A percentile compares a stretch with the other conserved stretches of the same genome.
phyloP scores from a whole-genome alignment of 371 early-diverging fungal species.

The Mucor saturninus region DNA sequence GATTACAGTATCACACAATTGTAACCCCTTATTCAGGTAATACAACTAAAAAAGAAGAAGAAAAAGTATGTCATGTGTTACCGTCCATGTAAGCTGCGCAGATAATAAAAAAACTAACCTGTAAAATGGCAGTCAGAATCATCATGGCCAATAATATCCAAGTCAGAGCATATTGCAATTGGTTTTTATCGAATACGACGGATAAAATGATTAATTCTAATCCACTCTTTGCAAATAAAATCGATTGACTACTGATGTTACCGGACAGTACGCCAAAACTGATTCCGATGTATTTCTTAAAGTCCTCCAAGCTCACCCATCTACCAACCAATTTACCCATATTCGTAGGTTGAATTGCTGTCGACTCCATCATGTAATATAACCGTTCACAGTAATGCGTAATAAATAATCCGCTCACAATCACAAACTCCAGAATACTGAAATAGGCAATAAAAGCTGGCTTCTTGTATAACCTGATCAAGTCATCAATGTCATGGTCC shows the following conservation, averaged over 20 bases:
- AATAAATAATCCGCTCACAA: constrained; percentile 54
- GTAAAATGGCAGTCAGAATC: constrained; percentile 68
- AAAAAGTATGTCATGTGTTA: constrained; percentile 8
- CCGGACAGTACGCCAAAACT: constrained; percentile 75
- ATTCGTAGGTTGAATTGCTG: constrained; percentile 25
- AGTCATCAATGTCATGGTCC: constrained; percentile 71
- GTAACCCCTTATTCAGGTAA: constrained; percentile 79
- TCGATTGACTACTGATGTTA: constrained; percentile 75
- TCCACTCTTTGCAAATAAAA: constrained; percentile 84
- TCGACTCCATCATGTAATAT: constrained; percentile 35
- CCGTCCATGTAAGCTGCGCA: background rate
- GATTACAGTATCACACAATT: constrained; percentile 78
- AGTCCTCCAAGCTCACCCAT: constrained; percentile 33
- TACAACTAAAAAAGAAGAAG: constrained; percentile 56
- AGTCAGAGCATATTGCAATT: constrained; percentile 72
- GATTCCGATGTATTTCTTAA: constrained; percentile 47
- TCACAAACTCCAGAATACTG: constrained; percentile 58
- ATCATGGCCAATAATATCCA: constrained; percentile 73
- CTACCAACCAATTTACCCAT: constrained; percentile 26
- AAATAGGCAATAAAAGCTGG: constrained; percentile 79
- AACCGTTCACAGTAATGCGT: constrained; percentile 57
- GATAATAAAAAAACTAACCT: constrained; percentile 49
- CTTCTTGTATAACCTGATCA: constrained; percentile 71
- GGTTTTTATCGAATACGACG: constrained; percentile 64
- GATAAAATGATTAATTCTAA: constrained; percentile 74